Conservation (phyloP, 2,329 filamentous ascomycete species). For the Apiospora hydei region DNA sequence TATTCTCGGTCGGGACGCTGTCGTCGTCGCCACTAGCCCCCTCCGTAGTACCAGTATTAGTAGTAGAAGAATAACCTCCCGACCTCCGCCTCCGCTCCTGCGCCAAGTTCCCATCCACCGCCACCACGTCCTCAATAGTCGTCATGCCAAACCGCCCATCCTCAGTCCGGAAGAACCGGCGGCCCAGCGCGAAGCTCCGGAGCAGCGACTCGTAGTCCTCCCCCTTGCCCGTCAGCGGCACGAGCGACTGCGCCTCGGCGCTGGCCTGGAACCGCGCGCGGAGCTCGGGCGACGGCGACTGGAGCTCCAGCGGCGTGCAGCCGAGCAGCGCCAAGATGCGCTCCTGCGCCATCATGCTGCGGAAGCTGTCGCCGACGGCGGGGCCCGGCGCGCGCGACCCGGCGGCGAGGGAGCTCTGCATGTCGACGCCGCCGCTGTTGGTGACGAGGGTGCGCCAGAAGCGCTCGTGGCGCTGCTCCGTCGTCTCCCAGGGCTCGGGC, state of each 20-base stretch:
- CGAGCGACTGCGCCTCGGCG: slow-evolving; percentile 28
- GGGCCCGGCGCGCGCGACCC: neutral
- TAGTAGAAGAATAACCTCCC: neutral
- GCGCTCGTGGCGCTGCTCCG: slow-evolving; percentile 26
- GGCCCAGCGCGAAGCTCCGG: slow-evolving; percentile 25
- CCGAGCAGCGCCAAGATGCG: slow-evolving; percentile 29
- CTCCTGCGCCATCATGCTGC: slow-evolving; percentile 34
- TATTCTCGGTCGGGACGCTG: neutral
- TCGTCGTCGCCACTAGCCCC: neutral
- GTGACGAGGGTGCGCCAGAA: slow-evolving; percentile 36
- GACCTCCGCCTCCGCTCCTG: slow-evolving; percentile 15
- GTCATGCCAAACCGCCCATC: slow-evolving; percentile 35
- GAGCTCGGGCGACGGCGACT: slow-evolving; percentile 27
- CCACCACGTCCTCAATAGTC: slow-evolving; percentile 33
- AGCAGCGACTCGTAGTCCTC: slow-evolving; percentile 29
- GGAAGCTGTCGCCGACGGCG: slow-evolving; percentile 27
- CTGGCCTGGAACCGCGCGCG: slow-evolving; percentile 27
- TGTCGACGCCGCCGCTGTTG: slow-evolving; percentile 26
- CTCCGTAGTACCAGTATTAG: neutral
- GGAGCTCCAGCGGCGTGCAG: slow-evolving; percentile 29
- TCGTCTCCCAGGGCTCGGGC: slow-evolving; percentile 21
- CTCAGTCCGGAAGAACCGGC: slow-evolving; percentile 36
- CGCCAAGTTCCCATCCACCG: slow-evolving; percentile 26
- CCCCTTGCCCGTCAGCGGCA: slow-evolving; percentile 27
- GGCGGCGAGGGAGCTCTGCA: neutral